Evolutionary conservation across 352 stramenopile species (phyloP), one percentile per base, ranked within the genome.

Genomic region (Phytopythium kandeliae): DNA sequence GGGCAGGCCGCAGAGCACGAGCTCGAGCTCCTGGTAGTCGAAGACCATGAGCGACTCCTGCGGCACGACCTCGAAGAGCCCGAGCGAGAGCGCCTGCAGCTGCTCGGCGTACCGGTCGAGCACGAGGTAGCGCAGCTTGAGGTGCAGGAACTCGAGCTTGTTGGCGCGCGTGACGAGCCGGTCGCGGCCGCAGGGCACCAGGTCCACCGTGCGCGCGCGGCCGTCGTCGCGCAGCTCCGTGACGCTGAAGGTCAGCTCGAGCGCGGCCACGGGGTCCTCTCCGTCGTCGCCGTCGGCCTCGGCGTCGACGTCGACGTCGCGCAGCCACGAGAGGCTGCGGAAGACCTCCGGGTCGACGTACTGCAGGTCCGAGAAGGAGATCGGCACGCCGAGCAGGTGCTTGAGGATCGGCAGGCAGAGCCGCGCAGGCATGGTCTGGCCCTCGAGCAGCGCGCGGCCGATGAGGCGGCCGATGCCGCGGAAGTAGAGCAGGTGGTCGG

Each of bases 11-110:
- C 78, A 87, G n/a, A 92, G 62, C 36, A 92, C 74, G 36, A 92
- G 71, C 64, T 92, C 81, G 28, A 99, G 72, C 68, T 99, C 96
- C 66, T 99, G 96, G 65, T 98, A 98, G 72, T 99, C 96, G 68
- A 99, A 99, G 1, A 98, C 85, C 40, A 97, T 94, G 25, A 99
- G 69, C 10, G 98, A 81, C 49, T 97, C 85, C 53, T 98, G 93
- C 2, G 96, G 96, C 34, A 99, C 86, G 9, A 99, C 88, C 62
- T 99, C 96, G 63, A 98, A 98, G 55, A 99, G 92, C 5, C 97
- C 82, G n/a, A 81, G 61, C 12, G 78, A 82, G 4, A 93, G 44
- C 16, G 75, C 96, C 45, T 90, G 90, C 8, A 99, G 60, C 61
- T 99, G 94, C 28, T 86, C 65, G 11, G 70, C 71, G 41, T 98